Base-by-base conservation (phyloP, 495 filamentous ascomycete genomes). In the Cercophora sp. region DNA sequence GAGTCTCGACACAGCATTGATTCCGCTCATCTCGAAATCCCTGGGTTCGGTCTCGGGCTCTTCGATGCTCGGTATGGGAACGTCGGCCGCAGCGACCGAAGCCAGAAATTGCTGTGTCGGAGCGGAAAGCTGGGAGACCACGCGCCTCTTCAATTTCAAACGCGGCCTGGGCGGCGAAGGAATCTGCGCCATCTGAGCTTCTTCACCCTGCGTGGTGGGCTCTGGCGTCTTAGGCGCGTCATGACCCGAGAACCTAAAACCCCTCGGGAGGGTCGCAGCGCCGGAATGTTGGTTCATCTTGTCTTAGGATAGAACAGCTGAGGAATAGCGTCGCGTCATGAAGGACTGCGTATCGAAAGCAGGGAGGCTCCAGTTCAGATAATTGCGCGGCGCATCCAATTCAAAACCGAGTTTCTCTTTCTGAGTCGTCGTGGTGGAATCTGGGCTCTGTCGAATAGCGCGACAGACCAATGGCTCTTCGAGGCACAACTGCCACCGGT, bases 71-170 rank as follows among this genome's bases (percentile, higher is more conserved):
- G 78, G 78, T 24, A 80, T 73, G 25, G 77, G 74, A n/a, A 77
- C 62, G 60, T 78, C 75, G 49, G 78, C 79, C 27, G 79, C 77
- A 36, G 75, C 79, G 31, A 81, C 78, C 3, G 78, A 80, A 8
- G 76, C 78, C 3, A 81, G 67, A 51, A 81, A 81, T 20, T 80
- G 75, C 49, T 80, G 73, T 3, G 79, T 79, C 0, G 78, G 76
- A 16, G 77, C 77, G 20, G 71, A 61, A 13, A 77, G 61, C 37
- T 71, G 73, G 8, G 70, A 73, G 45, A 68, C 67, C 51, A 70
- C 67, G 52, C 76, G 75, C 55, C 67, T 70, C 63, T 74, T 75
- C 37, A 79, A 48, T 56, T 63, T 71, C 41, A 77, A 59, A 37
- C 74, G 72, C 50, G 71, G 69, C 49, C 67, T 67, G 32, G 68